Evolutionary conservation across 208 protist genomes (phyloP).

Genomic region (Acanthamoeba lenticulata): DNA sequence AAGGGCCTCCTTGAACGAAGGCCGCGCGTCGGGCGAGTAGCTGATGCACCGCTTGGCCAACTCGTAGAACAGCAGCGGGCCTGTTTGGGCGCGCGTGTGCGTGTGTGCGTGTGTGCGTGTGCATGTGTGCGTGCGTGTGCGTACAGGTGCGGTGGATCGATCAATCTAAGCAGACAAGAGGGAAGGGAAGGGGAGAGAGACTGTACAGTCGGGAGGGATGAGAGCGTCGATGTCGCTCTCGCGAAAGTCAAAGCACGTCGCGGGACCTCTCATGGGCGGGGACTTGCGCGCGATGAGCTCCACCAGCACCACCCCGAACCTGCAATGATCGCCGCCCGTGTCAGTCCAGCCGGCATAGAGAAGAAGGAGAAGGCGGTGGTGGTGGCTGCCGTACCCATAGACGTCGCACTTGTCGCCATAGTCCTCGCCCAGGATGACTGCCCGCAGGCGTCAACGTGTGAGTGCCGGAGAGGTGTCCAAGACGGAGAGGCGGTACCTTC

Average conservation of each 20-base stretch:
- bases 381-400: neutral
- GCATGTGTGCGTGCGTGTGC: no score
- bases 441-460: no score
- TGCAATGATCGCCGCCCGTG: neutral
- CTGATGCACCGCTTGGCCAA: neutral
- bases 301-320: neutral
- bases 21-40: neutral
- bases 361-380: no score
- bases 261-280: neutral
- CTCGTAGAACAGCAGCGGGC: neutral
- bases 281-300: neutral
- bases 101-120: no score
- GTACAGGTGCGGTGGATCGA: no score
- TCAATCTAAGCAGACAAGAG: neutral
- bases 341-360: neutral
- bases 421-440: slow-evolving; percentile 5
- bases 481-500: neutral
- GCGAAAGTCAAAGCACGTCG: neutral
- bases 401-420: slow-evolving; percentile 38
- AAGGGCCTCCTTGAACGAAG: neutral
- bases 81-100: neutral
- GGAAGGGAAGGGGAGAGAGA: neutral
- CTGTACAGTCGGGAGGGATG: neutral
- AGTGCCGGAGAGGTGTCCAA: no score
- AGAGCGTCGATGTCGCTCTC: neutral